Evolutionary conservation across 768 basidiomycete genomes (phyloP), one percentile per base, ranked within the genome.

Genomic region (Trametes cubensis): DNA sequence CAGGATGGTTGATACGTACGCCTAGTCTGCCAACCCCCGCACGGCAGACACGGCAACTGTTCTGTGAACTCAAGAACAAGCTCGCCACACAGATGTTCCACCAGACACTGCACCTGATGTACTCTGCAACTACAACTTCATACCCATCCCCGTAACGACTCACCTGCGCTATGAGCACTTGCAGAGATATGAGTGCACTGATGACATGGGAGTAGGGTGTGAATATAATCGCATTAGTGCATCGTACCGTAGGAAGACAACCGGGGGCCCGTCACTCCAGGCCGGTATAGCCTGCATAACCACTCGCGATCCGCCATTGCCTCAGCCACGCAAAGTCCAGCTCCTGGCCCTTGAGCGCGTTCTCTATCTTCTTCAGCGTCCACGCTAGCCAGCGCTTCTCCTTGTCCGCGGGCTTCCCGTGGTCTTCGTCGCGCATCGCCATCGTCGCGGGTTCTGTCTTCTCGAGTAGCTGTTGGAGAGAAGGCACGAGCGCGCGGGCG

Each of bases 401-500:
- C 66, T 74, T 80, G 17, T 54, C 56, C 40, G 51, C 47, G 21
- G 52, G 52, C 28, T 30, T 49, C 20, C 34, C 57, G 26, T 59
- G 58, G 18, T 58, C 57, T 21, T 62, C 58, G 42, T 50, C 44
- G 60, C 66, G 60, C 45, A 63, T 52, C 30, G 49, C 44, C 60
- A 65, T 60, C 20, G 56, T 38, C 41, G 47, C 23, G 4, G 71
- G 71, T 14, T 58, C 34, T 7, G 65, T 65, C 55, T 66, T 61
- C 13, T 25, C 47, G 1, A 78, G 65, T 20, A 79, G 72, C 5
- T 64, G 62, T 63, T 77, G 67, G 10, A 86, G 76, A 17, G 77
- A 73, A 0, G 78, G 74, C 18, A 83, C 69, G 38, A 87, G 73
- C 15, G 74, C 74, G 15, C 74, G 67, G 1, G 80, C 82, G 20